Conservation (phyloP, 192 early-diverging fungal genomes). For the Coemansia sp. region DNA sequence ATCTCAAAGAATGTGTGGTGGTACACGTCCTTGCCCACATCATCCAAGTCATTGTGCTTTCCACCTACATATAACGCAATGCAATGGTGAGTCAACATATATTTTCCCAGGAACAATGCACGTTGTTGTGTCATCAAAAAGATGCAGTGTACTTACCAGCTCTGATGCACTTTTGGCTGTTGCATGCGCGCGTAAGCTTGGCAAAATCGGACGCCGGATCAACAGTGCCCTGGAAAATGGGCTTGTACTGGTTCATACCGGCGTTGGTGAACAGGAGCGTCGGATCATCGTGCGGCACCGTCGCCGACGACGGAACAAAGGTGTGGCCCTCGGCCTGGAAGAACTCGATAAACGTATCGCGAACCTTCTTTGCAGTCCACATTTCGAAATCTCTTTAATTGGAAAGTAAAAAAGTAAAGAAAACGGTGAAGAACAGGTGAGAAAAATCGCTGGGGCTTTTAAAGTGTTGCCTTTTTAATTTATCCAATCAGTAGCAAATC, state of each 20-base stretch:
- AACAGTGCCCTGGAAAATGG: conserved; percentile 93
- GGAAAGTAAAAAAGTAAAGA: background rate
- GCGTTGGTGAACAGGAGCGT: conserved; percentile 95
- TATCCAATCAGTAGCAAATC: background rate
- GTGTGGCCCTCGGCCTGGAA: conserved; percentile 72
- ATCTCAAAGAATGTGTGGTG: conserved; percentile 99
- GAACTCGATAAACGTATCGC: conserved; percentile 85
- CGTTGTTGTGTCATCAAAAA: conserved; percentile 4
- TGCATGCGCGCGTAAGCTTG: conserved; percentile 87
- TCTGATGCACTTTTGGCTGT: conserved; percentile 98
- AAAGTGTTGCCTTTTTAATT: background rate
- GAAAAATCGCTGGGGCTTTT: background rate
- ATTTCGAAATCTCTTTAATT: background rate
- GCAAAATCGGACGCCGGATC: conserved; percentile 92
- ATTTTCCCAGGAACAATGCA: background rate
- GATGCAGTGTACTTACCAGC: conserved; percentile 65
- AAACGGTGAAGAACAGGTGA: background rate
- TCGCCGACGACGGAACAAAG: conserved; percentile 84
- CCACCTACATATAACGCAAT: conserved; percentile 60
- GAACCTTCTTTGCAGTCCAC: conserved; percentile 82
- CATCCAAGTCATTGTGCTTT: conserved; percentile 99
- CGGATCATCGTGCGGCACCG: conserved; percentile 94
- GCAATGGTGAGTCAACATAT: background rate
- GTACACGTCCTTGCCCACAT: conserved; percentile 97
- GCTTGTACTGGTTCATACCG: conserved; percentile 98